A percentile compares a stretch with the other conserved stretches of the same genome.
Evolutionary conservation across 345 rosid genomes (phyloP).

Genomic region (Populus deltoides): DNA sequence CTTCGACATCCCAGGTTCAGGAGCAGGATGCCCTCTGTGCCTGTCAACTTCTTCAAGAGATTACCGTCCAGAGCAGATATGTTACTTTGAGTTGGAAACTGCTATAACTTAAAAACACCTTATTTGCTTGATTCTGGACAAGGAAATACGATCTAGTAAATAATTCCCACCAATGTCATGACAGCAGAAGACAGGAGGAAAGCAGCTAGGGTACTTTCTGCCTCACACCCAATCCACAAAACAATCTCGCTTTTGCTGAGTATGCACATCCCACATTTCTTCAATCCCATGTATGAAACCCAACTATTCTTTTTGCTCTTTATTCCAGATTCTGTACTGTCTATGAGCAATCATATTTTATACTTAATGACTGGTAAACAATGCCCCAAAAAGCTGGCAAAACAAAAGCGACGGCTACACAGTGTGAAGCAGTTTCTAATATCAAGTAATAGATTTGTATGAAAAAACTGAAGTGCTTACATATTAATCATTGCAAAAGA

Average conservation of each 20-base stretch:
- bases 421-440: neutral
- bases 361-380: neutral
- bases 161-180: neutral
- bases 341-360: neutral
- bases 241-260: constrained; percentile 19
- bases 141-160: constrained; percentile 5
- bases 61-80: constrained; percentile 29
- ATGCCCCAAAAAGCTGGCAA: neutral
- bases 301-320: constrained; percentile 23
- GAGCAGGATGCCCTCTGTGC: constrained; percentile 31
- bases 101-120: neutral
- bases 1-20: constrained; percentile 36
- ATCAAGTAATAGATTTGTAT: neutral
- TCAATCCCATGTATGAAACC: constrained; percentile 13
- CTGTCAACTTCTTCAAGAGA: constrained; percentile 40
- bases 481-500: neutral
- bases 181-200: constrained; percentile 8
- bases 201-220: neutral
- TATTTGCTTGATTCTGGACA: neutral
- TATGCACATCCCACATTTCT: constrained; percentile 17
- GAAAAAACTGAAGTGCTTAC: neutral
- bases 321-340: constrained; percentile 18
- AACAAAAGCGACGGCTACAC: neutral
- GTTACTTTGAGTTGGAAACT: constrained; percentile 16
- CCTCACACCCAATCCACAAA: neutral